Base-by-base conservation (phyloP, 768 basidiomycete genomes). In the Trametes cubensis region DNA sequence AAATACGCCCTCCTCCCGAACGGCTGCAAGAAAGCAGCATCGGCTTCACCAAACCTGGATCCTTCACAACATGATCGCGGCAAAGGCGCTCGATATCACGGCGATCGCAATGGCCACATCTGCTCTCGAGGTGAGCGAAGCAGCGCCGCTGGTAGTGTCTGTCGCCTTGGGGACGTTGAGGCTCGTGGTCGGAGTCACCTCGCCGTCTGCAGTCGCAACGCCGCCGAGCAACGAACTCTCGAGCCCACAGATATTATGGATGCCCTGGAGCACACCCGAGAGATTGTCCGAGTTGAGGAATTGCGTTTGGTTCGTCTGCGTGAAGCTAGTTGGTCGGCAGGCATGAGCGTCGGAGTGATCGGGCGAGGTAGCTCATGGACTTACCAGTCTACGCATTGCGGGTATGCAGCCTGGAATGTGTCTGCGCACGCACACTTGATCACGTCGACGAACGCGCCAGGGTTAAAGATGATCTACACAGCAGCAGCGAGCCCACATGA, bases 331-430 rank as follows among this genome's bases (percentile, higher is more conserved):
- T 6, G 10, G 11, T 34, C 10, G 34, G 34, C 6, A 34, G 10
- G 26, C 25, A 49, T n/a, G 48, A 26, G 48, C 14, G 26, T 28
- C 14, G 26, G 23, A 10, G 26, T 10, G 47, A 11, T 28, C 7
- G 7, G 28, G 28, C 28, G 28, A 4, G 28, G 28, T 28, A 28
- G 28, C n/a, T n/a, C n/a, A n/a, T 1, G 25, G 38, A 58, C 76
- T 30, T 49, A 86, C 85, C 87, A 88, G 68, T 88, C 86, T 41
- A 84, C 84, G 61, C 86, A 89, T 76, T 88, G 85, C 40, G 86
- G 86, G 73, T 81, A 80, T 11, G 70, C 72, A 51, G 72, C 62
- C 60, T 79, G 72, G 71, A 81, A 81, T 3, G 80, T 77, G 48
- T 80, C 77, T 3, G 79, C 76, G 68, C 88, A 89, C 5, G 85